Evolutionary conservation across 768 basidiomycete species (phyloP), one percentile per base, ranked within the genome.

Genomic region (Russula abietina): DNA sequence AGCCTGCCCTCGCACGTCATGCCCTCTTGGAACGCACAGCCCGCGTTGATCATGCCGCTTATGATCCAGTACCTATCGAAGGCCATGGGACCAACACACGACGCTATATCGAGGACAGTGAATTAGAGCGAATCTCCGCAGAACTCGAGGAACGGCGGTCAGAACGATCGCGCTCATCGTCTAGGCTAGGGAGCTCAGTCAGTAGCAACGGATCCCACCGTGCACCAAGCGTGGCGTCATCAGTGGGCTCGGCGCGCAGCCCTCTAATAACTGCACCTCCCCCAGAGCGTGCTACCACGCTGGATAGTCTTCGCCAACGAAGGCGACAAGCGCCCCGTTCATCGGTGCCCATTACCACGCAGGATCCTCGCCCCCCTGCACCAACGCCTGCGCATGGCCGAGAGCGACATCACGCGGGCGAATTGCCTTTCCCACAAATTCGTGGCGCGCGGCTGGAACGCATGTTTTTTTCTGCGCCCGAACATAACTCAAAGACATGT

Each of bases 401-500:
- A 53, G 55, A 54, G 19, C 59, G 57, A 30, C 55, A 65, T n/a
- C 64, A 67, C 9, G 78, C 76, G 6, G 62, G 49, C 59, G 71
- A 66, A 30, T 79, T 84, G 0, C 86, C 89, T 1, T 93, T 97
- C 76, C 93, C 93, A 0, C 83, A 85, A 62, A 93, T 94, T 50
- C 83, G 88, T 24, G 91, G 89, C 10, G 83, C 83, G 49, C 84
- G 81, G 48, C 80, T 93, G 43, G 91, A 96, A 70, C 79, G 82
- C 0, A 74, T 94, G 55, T 93, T 95, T 76, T 92, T 91, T 74
- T 84, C 85, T 51, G 84, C 87, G 1, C 87, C 89, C 3, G 84
- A 84, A 49, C 91, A 93, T 67, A 83, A 91, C 66, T 78, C 81
- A 22, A 78, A 80, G 63, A 88, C 86, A 2, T 90, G 89, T 69